Evolutionary conservation across 176 grass and related monocot species (phyloP), one percentile per base, ranked within the genome.

Genomic region (Dactylis glomerata): DNA sequence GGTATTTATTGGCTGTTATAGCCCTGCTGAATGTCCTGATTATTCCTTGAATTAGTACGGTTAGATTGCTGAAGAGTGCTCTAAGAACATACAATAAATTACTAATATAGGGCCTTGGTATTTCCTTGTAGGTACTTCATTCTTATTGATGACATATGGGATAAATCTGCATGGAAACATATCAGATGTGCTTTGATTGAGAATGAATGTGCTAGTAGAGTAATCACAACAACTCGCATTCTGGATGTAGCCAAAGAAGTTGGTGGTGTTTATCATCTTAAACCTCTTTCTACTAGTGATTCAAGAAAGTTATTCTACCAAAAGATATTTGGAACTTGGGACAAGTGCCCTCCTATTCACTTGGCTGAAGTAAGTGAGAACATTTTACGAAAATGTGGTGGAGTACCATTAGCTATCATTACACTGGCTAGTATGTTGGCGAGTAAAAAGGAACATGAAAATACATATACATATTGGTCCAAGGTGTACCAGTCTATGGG

Each of bases 71-170:
- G 30, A 65, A 33, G 57, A 19, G 28, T 33, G 14, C 24, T 65
- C 61, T 8, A 65, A 65, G 61, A 12, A 65, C 28, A 65, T 19
- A 33, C 16, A 3, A 0, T 5, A 33, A 13, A 0, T 33, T 65
- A 65, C 11, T 65, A 33, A 65, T 28, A 19, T 65, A 8, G 24
- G 8, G 15, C 11, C 2, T n/a, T 31, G 14, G 33, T 1, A 76
- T 65, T 33, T 0, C 30, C 30, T 65, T 6, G 0, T 8, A 65
- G 82, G 30, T 84, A 76, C 31, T n/a, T 42, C 8, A 42, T 42
- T 42, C 41, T 42, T 10, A 42, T 7, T 42, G 84, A 81, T 73
- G 84, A 73, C 26, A 61, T 86, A 73, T 81, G 64, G 84, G 26
- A 58, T 16, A 50, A 3, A 38, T 44, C 46, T 22, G 33, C 8